Conservation (phyloP, 345 rosid genomes). For the Bruguiera gymnorhiza region DNA sequence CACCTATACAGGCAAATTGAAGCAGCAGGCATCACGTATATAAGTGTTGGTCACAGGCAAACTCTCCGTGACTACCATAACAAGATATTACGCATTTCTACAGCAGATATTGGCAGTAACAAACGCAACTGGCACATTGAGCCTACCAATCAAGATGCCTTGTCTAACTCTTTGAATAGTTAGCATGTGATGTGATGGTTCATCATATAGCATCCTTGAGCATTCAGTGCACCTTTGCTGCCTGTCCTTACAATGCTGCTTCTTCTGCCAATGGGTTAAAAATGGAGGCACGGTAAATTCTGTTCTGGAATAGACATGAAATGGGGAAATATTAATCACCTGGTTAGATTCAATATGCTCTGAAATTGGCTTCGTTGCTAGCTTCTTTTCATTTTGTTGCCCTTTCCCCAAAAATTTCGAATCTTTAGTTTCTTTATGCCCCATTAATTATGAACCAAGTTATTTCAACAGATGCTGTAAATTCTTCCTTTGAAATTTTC, state of each 20-base stretch:
- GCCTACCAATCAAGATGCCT: conserved; percentile 27
- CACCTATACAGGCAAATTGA: conserved; percentile 68
- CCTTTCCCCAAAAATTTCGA: too few species aligned
- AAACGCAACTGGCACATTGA: conserved; percentile 56
- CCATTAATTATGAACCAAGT: too few species aligned
- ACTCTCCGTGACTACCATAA: conserved; percentile 58
- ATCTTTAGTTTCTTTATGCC: too few species aligned
- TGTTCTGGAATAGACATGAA: background rate
- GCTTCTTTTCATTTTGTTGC: too few species aligned
- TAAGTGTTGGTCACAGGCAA: conserved; percentile 82
- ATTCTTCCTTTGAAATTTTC: too few species aligned
- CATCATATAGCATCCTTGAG: background rate
- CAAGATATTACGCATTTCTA: conserved; percentile 51
- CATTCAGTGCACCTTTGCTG: too few species aligned
- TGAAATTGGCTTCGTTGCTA: too few species aligned
- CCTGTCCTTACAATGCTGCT: too few species aligned
- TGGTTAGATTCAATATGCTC: too few species aligned
- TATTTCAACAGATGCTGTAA: too few species aligned
- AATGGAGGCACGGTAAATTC: background rate
- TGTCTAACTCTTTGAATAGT: conserved; percentile 28
- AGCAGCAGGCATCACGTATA: conserved; percentile 72
- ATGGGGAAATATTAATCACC: too few species aligned
- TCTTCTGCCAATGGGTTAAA: background rate
- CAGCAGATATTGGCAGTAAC: conserved; percentile 41
- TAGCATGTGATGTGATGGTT: conserved; percentile 10